These are phyloP conservation scores for Haplographium delicatum DNA, from an alignment of 495 filamentous ascomycete genomes.

Conservation along the genomic window DNA sequence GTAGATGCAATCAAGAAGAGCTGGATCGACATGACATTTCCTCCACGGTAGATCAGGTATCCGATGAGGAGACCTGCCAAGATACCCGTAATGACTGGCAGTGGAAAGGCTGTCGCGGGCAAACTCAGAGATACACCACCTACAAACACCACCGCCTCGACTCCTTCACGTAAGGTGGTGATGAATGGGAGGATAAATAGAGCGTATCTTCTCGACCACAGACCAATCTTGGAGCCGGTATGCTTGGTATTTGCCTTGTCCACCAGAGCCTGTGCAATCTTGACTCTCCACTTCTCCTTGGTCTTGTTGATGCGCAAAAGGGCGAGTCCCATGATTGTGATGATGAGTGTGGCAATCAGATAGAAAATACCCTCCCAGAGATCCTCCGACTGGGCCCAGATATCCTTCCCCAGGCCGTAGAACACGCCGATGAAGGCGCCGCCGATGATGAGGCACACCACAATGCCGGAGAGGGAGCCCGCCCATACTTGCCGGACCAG, in stretches of 20 bases:
- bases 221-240: slow-evolving; percentile 41
- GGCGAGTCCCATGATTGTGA: slow-evolving; percentile 70
- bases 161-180: slow-evolving; percentile 74
- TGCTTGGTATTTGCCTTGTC: slow-evolving; percentile 33
- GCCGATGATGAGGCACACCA: slow-evolving; percentile 62
- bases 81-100: slow-evolving; percentile 67
- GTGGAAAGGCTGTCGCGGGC: slow-evolving; percentile 65
- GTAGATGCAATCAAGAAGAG: slow-evolving; percentile 75
- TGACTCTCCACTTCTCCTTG: slow-evolving; percentile 75
- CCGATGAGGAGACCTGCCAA: slow-evolving; percentile 55
- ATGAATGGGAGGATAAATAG: slow-evolving; percentile 80
- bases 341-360: slow-evolving; percentile 69
- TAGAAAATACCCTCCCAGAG: slow-evolving; percentile 74
- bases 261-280: slow-evolving; percentile 63
- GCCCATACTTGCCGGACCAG: slow-evolving; percentile 58
- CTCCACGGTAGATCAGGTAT: slow-evolving; percentile 63
- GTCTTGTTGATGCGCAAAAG: slow-evolving; percentile 73
- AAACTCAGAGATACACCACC: slow-evolving; percentile 69
- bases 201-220: slow-evolving; percentile 64
- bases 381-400: slow-evolving; percentile 59
- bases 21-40: slow-evolving; percentile 56
- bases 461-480: slow-evolving; percentile 56
- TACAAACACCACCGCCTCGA: slow-evolving; percentile 76
- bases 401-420: slow-evolving; percentile 61
- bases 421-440: slow-evolving; percentile 72